Conservation (phyloP, 1,284 basidiomycete genomes). For the Boletellus deceptivus region DNA sequence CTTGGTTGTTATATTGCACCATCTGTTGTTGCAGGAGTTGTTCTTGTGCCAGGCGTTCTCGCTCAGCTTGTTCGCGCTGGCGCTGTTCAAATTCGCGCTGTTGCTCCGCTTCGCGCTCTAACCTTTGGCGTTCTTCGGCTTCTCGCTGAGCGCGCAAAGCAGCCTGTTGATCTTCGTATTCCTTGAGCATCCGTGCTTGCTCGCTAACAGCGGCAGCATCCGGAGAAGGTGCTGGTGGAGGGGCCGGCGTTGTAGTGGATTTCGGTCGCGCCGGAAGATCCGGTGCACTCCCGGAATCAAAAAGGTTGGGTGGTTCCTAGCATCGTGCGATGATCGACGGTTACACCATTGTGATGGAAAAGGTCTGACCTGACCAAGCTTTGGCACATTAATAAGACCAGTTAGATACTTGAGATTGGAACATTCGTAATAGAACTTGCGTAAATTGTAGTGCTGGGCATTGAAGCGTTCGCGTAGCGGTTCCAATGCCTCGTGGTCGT, state of each 20-base stretch:
- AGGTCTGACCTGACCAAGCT: slow-evolving; percentile 76
- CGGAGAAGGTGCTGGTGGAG: slow-evolving; percentile 66
- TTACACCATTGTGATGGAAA: neutral
- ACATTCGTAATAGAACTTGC: slow-evolving; percentile 97
- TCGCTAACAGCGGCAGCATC: slow-evolving; percentile 82
- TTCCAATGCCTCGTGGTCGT: slow-evolving; percentile 82
- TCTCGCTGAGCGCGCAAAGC: slow-evolving; percentile 79
- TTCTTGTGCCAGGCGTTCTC: slow-evolving; percentile 87
- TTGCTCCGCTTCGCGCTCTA: slow-evolving; percentile 78
- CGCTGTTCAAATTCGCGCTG: slow-evolving; percentile 90
- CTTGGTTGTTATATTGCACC: slow-evolving; percentile 72
- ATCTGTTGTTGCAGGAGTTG: slow-evolving; percentile 79
- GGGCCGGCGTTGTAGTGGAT: slow-evolving; percentile 55
- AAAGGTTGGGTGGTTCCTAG: slow-evolving; percentile 91
- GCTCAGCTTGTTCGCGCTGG: slow-evolving; percentile 85
- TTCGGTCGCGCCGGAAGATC: slow-evolving; percentile 87
- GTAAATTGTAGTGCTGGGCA: slow-evolving; percentile 85
- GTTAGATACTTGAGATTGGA: slow-evolving; percentile 96
- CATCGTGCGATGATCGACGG: slow-evolving; percentile 1
- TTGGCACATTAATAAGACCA: slow-evolving; percentile 93
- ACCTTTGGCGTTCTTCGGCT: slow-evolving; percentile 76
- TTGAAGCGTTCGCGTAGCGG: slow-evolving; percentile 84
- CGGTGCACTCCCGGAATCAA: slow-evolving; percentile 79
- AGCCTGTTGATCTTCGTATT: slow-evolving; percentile 95
- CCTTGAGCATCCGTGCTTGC: slow-evolving; percentile 92